Evolutionary conservation across 306 rosid genomes (phyloP), one percentile per base, ranked within the genome.

Genomic region (Inga leiocalycina): DNA sequence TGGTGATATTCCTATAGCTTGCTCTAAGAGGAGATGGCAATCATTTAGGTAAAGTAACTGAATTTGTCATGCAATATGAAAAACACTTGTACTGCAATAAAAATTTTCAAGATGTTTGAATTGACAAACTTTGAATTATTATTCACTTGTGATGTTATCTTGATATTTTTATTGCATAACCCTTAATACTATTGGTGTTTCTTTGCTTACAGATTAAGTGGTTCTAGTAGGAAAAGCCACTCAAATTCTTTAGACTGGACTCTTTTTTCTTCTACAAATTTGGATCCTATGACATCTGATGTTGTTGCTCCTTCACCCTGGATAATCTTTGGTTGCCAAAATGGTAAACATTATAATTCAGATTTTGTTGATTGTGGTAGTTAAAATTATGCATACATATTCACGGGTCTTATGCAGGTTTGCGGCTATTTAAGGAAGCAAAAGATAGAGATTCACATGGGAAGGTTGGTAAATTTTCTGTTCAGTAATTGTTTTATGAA

Each of bases 231-330:
- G 72, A 56, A 87, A 79, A 79, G 78, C 68, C 72, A 69, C 22
- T 87, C 87, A 82, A 71, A 46, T 82, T 85, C 93, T 54, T 78
- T 87, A 49, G 97, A 90, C 81, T 90, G 95, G 97, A 91, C 91
- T 61, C 81, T 76, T 70, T 81, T 87, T 76, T 89, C 98, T 74
- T 77, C 88, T 66, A 74, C 88, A 48, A 85, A 82, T 71, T 57
- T 85, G 37, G 95, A 91, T 72, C 84, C 85, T 24, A 85, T 80
- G 89, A 79, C 95, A 52, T 88, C 90, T 81, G 99, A 96, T 85
- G 99, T 96, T 83, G 87, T 96, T 74, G 97, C 97, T 76, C 97
- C 99, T 54, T 96, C 99, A 35, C 92, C 97, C 1, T 96, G 98
- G 99, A 96, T 90, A 84, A 96, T 96, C 64, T 96, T 96, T 80